phyloP scores from a whole-genome alignment of 345 rosid species.

The Arabidopsis arenosa region DNA sequence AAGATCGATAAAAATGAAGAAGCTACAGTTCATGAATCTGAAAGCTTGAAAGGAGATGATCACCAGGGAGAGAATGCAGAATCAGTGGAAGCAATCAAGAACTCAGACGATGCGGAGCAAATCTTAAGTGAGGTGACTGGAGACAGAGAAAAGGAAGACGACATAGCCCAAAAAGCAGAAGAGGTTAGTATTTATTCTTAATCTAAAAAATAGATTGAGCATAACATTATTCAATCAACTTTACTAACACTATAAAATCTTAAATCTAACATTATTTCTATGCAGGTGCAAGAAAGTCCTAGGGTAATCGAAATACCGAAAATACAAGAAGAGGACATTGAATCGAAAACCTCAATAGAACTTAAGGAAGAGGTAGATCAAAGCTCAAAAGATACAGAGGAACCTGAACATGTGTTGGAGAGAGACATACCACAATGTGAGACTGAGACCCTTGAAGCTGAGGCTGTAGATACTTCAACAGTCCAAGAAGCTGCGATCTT shows the following conservation, averaged over 20 bases:
- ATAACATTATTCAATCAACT: background rate
- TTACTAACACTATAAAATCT: background rate
- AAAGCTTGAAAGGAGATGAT: constrained; percentile 14
- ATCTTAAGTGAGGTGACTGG: constrained; percentile 9
- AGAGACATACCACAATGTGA: constrained; percentile 24
- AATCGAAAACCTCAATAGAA: background rate
- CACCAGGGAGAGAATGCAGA: background rate
- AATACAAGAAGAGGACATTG: constrained; percentile 6
- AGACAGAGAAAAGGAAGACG: constrained; percentile 11
- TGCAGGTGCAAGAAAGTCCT: constrained; percentile 13
- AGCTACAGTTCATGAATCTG: constrained; percentile 15
- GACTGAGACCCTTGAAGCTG: constrained; percentile 30
- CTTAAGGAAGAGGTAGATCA: constrained; percentile 5
- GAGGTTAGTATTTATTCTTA: background rate
- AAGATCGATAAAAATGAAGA: constrained; percentile 13
- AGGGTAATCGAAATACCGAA: background rate
- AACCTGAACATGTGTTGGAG: constrained; percentile 16
- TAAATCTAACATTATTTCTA: background rate
- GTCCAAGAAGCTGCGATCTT: background rate
- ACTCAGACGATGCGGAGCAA: constrained; percentile 11
- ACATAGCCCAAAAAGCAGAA: background rate
- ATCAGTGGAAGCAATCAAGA: background rate
- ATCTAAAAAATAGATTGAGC: background rate
- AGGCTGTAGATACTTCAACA: constrained; percentile 11
- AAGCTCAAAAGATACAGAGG: constrained; percentile 12